Base-by-base conservation (phyloP, 257 asterid species). In the Phtheirospermum japonicum region DNA sequence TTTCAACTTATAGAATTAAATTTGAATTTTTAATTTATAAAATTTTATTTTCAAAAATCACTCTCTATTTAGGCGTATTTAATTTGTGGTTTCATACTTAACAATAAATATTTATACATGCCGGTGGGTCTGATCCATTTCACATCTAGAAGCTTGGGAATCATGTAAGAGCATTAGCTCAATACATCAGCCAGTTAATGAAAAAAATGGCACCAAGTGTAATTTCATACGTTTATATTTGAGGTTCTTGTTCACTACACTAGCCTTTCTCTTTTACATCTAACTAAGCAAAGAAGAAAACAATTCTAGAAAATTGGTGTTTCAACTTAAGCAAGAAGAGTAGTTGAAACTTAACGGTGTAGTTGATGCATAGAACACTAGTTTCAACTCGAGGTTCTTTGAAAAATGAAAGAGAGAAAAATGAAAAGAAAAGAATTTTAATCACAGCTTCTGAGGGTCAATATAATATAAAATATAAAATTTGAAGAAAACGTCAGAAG, bases 401-500 rank as follows among this genome's bases (percentile, higher is more conserved):
- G 6, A 4, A 11, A 53, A 49, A 18, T 4, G 14, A 51, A 45
- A 13, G 13, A 11, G 8, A 55, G 2, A 28, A 40, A 11, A n/a
- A 31, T 4, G 8, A 26, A 32, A 18, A 1, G 6, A 17, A n/a
- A 13, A 43, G 45, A 26, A 9, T 16, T 63, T 48, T 2, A 58
- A 36, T 37, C 42, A 53, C 54, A 52, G 40, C 14, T 52, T 37
- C 11, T 51, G 40, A 51, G 52, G 69, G 14, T 10, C 52, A 12
- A 37, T 50, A 11, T 12, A 50, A 34, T 0, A 6, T 23, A 13
- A 6, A 51, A 51, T 8, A 20, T 34, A 8, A 7, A 48, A 11
- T 33, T 9, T 18, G 32, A 64, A 37, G 52, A 34, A 7, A 30
- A 31, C 57, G 18, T 26, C 40, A 20, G 2, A 9, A 8, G 49